Base-by-base conservation (phyloP, 495 filamentous ascomycete species). In the Ramalina peruviana region DNA sequence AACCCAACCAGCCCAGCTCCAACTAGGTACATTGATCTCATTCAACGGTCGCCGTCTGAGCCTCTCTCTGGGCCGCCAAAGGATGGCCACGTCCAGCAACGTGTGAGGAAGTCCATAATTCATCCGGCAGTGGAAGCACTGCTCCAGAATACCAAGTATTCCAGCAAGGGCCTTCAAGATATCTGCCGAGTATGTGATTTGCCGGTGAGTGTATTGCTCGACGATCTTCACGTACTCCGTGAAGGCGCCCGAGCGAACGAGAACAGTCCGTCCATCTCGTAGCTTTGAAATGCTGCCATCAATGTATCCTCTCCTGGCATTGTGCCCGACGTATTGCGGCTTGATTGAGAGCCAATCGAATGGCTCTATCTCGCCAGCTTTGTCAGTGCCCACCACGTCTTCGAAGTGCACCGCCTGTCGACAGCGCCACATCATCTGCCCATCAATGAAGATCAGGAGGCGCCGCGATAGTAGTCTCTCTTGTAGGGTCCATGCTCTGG, bases 401-500 rank as follows among this genome's bases (percentile, higher is more conserved):
- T 54, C 51, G 20, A 30, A 42, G 15, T 39, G 21, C 43, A 16
- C 27, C 13, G 39, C 40, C 46, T 41, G 30, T 15, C 37, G 36
- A 20, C 51, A 54, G 17, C 26, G 33, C 43, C 43, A 54, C 17
- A 27, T 36, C 33, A 54, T 39, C 43, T 48, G 26, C 23, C 40
- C 43, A 2, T 15, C 17, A 12, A 36, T 49, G 40, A 54, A 54
- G 13, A 54, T 42, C 19, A 54, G 36, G 7, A 40, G 36, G 16
- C 51, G 51, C 19, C 46, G 51, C 20, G 51, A 48, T 3, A 48
- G 38, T 26, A 54, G 46, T 16, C 33, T 30, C 50, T 54, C 51
- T 21, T 54, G 51, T 20, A 49, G 46, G 21, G 51, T 54, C 51
- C 51, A 54, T 27, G 46, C 51, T 25, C 51, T 19, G 6, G 36